Evolutionary conservation across 1,284 basidiomycete genomes (phyloP).

Genomic region (Leccinum subfulvum): DNA sequence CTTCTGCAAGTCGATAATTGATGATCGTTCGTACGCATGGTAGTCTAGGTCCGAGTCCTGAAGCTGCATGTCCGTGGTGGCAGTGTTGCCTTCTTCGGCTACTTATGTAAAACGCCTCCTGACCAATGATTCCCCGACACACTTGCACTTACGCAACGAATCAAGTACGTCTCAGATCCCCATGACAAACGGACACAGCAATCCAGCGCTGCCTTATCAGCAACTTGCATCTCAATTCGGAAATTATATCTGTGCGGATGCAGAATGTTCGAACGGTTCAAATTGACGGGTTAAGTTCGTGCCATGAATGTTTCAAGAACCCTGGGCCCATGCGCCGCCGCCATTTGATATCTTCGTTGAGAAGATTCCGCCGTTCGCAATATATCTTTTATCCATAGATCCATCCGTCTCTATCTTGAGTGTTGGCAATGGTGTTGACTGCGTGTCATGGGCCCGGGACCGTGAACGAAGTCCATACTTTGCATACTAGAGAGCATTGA

Average conservation of each 20-base stretch:
- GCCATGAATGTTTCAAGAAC: background rate
- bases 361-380: background rate
- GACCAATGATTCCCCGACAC: no score
- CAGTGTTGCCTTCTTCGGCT: background rate
- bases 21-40: background rate
- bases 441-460: background rate
- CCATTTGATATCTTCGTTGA: background rate
- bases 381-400: background rate
- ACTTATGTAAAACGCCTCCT: background rate
- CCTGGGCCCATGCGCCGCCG: background rate
- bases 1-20: background rate
- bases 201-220: background rate
- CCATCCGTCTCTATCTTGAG: background rate
- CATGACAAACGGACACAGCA: background rate
- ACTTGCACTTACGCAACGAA: background rate
- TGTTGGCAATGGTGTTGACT: background rate
- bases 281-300: background rate
- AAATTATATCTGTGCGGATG: conserved; percentile 1
- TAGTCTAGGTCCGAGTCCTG: background rate
- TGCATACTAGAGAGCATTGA: background rate
- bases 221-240: background rate
- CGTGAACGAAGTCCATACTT: background rate
- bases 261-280: background rate
- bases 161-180: background rate
- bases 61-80: background rate